Percentiles rank a stretch among this genome's conserved stretches.
phyloP scores from a whole-genome alignment of 2,329 filamentous ascomycete genomes.

The Trichoderma sp. region DNA sequence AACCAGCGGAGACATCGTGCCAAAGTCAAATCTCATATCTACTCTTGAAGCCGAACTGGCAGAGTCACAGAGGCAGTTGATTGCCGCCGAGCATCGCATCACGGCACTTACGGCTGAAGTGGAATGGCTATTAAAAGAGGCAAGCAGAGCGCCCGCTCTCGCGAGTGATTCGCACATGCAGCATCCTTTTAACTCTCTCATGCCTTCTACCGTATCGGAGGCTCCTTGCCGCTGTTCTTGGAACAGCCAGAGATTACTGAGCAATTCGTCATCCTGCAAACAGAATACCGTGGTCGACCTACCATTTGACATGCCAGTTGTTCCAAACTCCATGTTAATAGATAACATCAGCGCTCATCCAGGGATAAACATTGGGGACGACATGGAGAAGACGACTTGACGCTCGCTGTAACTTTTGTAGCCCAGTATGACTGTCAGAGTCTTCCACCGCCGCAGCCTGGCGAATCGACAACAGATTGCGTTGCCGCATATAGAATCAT shows the following conservation, averaged over 20 bases:
- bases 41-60: slow-evolving; percentile 25
- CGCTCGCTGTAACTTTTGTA: background rate
- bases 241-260: background rate
- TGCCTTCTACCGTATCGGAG: too few relatives aligned
- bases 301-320: background rate
- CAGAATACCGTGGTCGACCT: background rate
- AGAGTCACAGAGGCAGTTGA: background rate
- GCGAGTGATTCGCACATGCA: background rate
- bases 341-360: background rate
- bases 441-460: background rate
- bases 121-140: background rate
- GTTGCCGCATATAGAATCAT: background rate
- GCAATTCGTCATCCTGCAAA: background rate
- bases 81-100: background rate
- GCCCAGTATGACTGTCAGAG: background rate
- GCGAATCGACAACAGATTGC: background rate
- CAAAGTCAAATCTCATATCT: slow-evolving; percentile 41
- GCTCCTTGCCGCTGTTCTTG: background rate
- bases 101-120: background rate
- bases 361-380: background rate
- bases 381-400: background rate
- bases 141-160: background rate
- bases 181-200: too few relatives aligned
- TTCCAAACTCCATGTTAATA: background rate
- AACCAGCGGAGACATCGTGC: slow-evolving; percentile 54